phyloP scores from a whole-genome alignment of 495 filamentous ascomycete genomes.

The Copromyces sp. region DNA sequence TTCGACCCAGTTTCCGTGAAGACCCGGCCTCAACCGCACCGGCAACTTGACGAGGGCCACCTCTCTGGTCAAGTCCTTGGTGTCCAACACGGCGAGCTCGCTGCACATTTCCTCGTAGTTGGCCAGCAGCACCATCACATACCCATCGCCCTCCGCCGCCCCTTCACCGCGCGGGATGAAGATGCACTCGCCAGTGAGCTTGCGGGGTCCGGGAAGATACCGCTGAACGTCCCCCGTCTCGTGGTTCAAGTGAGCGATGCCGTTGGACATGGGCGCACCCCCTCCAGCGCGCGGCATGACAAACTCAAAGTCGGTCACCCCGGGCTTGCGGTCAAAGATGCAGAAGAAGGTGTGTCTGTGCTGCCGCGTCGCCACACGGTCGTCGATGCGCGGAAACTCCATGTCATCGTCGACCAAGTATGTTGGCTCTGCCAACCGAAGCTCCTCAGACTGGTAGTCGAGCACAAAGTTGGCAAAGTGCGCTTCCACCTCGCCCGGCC shows the following conservation, averaged over 20 bases:
- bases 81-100: conserved; percentile 9
- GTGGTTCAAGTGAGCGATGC: conserved; percentile 22
- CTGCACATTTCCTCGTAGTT: conserved; percentile 17
- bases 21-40: conserved; percentile 3
- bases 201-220: conserved; percentile 32
- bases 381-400: conserved; percentile 46
- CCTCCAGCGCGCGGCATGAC: conserved; percentile 27
- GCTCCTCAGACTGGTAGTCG: conserved; percentile 25
- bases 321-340: conserved; percentile 25
- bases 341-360: conserved; percentile 41
- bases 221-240: conserved; percentile 14
- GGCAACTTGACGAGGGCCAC: conserved; percentile 4
- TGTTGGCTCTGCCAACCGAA: conserved; percentile 16
- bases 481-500: conserved; percentile 6
- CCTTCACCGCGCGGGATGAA: conserved; percentile 35
- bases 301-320: conserved; percentile 28
- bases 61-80: conserved; percentile 2
- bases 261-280: conserved; percentile 21
- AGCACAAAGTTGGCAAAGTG: conserved; percentile 24
- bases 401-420: conserved; percentile 27
- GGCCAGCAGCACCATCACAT: conserved; percentile 39
- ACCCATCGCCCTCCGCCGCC: conserved; percentile 39
- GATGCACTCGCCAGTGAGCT: conserved; percentile 41
- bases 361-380: conserved; percentile 31
- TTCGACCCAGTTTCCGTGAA: conserved; percentile 12